Percentiles rank a stretch among this genome's conserved stretches.
Conservation (phyloP, 139 green algal species). For the Chlamydomonas sp. region DNA sequence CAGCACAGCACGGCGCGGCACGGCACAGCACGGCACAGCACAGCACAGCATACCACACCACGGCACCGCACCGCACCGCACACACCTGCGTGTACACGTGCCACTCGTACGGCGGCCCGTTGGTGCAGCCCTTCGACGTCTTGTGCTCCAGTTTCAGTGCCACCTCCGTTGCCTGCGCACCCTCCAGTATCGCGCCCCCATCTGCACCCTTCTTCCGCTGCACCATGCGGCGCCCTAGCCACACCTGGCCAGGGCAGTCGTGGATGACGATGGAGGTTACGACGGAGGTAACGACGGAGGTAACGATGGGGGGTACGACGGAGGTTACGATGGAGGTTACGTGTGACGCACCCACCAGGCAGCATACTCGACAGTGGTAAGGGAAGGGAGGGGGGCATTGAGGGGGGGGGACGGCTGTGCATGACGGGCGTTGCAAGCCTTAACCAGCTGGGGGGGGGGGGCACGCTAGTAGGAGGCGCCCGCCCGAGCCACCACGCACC, state of each 20-base stretch:
- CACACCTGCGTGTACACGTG: slow-evolving; percentile 83
- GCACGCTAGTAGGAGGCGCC: slow-evolving; percentile 4
- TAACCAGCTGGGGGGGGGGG: too few relatives aligned
- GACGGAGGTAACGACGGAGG: too few relatives aligned
- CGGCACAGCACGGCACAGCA: slow-evolving; percentile 21
- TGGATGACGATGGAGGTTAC: neutral
- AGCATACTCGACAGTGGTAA: too few relatives aligned
- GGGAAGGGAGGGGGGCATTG: too few relatives aligned
- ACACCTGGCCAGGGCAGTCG: slow-evolving; percentile 29
- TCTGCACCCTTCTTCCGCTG: slow-evolving; percentile 15
- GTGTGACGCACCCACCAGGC: too few relatives aligned
- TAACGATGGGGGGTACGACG: too few relatives aligned
- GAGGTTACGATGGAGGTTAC: too few relatives aligned
- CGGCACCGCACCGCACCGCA: neutral
- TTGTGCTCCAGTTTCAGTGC: slow-evolving; percentile 98
- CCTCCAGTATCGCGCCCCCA: slow-evolving; percentile 15
- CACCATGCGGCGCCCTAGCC: slow-evolving; percentile 19
- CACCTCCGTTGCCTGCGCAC: slow-evolving; percentile 11
- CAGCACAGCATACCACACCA: too few relatives aligned
- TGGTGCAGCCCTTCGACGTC: slow-evolving; percentile 94
- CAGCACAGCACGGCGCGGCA: slow-evolving; percentile 9
- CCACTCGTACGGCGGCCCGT: slow-evolving; percentile 98
- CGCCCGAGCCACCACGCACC: slow-evolving; percentile 14
- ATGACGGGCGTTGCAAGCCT: too few relatives aligned
- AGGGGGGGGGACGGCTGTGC: too few relatives aligned